Evolutionary conservation across 768 basidiomycete genomes (phyloP).

Genomic region (Imleria badia): DNA sequence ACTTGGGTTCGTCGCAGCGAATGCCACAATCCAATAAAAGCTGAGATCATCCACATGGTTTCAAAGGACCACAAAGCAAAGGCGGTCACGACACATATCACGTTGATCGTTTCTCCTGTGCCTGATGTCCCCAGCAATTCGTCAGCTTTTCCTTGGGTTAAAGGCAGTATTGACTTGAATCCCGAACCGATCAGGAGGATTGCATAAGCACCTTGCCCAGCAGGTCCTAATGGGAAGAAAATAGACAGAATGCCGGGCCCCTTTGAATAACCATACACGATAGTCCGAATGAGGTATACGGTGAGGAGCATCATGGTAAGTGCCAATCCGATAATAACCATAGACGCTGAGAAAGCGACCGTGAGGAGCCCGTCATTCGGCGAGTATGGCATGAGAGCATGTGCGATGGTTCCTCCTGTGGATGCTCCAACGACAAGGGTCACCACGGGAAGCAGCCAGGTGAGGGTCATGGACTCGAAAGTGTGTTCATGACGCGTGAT

Average conservation of each 20-base stretch:
- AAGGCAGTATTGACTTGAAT: constrained; percentile 39
- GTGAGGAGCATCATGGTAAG: constrained; percentile 68
- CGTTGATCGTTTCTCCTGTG: constrained; percentile 43
- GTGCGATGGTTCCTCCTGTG: constrained; percentile 58
- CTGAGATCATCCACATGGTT: constrained; percentile 61
- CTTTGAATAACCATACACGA: constrained; percentile 53
- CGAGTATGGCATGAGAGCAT: constrained; percentile 46
- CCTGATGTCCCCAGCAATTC: constrained; percentile 34
- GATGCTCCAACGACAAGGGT: constrained; percentile 71
- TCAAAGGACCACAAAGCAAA: constrained; percentile 63
- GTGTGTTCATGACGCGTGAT: constrained; percentile 57
- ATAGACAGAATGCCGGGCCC: constrained; percentile 51
- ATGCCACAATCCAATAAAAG: constrained; percentile 48
- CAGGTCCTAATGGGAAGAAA: constrained; percentile 76
- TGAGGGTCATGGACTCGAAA: constrained; percentile 52
- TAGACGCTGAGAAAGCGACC: constrained; percentile 49
- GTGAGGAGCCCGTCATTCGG: constrained; percentile 54
- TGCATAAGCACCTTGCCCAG: constrained; percentile 64
- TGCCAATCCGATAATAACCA: constrained; percentile 55
- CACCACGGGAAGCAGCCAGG: constrained; percentile 78
- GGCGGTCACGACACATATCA: constrained; percentile 46
- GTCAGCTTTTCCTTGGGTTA: constrained; percentile 31
- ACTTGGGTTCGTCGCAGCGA: constrained; percentile 41
- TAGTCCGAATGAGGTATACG: constrained; percentile 58
- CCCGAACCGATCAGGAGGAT: constrained; percentile 55